A percentile compares a stretch with the other conserved stretches of the same genome.
These are phyloP conservation scores for Neurospora sp. DNA, from an alignment of 2,329 filamentous ascomycete species.

Conservation along the genomic window DNA sequence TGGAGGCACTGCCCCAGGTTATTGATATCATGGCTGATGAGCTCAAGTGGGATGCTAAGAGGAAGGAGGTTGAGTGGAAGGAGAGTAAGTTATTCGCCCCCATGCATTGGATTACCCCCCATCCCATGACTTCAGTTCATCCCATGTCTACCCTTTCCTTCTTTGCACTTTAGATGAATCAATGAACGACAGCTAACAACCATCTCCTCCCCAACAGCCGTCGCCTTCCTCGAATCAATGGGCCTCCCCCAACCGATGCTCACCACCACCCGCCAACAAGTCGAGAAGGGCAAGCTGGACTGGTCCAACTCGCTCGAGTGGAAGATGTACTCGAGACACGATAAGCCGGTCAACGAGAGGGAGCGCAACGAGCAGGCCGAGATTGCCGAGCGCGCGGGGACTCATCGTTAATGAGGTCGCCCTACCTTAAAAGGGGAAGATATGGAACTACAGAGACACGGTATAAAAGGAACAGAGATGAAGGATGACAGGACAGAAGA, in stretches of 20 bases:
- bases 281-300: constrained; percentile 50
- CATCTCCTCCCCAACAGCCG: constrained; percentile 28
- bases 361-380: constrained; percentile 1
- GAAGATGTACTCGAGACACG: constrained; percentile 51
- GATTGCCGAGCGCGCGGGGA: not conserved
- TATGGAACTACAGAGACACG: no score
- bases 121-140: not conserved
- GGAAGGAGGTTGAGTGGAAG: constrained; percentile 74
- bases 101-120: no score
- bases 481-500: not conserved
- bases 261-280: constrained; percentile 45
- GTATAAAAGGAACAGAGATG: not conserved
- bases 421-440: no score
- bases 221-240: constrained; percentile 54
- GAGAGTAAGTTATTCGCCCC: constrained; percentile 42
- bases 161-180: not conserved
- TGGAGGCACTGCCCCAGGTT: constrained; percentile 73
- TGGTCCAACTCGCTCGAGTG: constrained; percentile 48
- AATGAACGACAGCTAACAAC: not conserved
- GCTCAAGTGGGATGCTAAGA: constrained; percentile 61
- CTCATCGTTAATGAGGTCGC: not conserved
- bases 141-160: not conserved
- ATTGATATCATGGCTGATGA: constrained; percentile 87
- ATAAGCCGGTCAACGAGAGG: constrained; percentile 37
- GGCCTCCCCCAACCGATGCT: constrained; percentile 53